phyloP scores from a whole-genome alignment of 2,329 filamentous ascomycete species.

The Apiospora saccharicola region DNA sequence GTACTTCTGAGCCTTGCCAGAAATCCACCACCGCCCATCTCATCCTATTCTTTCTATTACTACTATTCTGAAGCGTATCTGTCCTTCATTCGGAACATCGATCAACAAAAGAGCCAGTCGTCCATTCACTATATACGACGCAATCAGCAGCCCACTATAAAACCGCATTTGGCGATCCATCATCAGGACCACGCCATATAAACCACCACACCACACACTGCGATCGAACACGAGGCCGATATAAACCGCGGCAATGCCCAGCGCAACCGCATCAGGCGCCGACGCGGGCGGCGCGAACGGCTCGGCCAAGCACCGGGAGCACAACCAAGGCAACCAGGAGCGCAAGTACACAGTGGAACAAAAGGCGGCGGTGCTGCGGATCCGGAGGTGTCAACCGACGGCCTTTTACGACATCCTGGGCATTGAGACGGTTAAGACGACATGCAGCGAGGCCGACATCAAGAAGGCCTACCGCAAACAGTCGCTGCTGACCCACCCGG shows the following conservation, averaged over 20 bases:
- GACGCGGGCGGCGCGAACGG: conserved; percentile 48
- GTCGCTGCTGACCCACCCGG: conserved; percentile 92
- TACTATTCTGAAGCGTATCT: background rate
- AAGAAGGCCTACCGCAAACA: conserved; percentile 98
- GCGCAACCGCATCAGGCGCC: conserved; percentile 62
- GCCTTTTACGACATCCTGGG: conserved; percentile 96
- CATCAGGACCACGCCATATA: background rate
- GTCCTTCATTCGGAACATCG: background rate
- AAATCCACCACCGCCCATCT: background rate
- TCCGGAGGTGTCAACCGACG: conserved; percentile 82
- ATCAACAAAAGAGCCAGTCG: background rate
- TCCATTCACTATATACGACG: background rate
- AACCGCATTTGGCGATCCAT: background rate
- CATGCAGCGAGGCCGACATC: conserved; percentile 82
- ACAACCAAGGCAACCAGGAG: conserved; percentile 79
- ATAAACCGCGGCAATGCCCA: conserved; percentile 47
- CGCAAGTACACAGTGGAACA: conserved; percentile 88
- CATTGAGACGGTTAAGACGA: conserved; percentile 68
- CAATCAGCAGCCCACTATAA: conserved; percentile 11
- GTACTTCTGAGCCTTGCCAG: conserved; percentile 16
- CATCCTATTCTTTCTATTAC: background rate
- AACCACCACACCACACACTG: background rate
- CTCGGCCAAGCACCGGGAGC: conserved; percentile 62
- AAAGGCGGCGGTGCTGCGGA: conserved; percentile 88
- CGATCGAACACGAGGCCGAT: background rate